A percentile compares a stretch with the other conserved stretches of the same genome.
Evolutionary conservation across 768 basidiomycete genomes (phyloP).

Genomic region (Russula dissimulans): DNA sequence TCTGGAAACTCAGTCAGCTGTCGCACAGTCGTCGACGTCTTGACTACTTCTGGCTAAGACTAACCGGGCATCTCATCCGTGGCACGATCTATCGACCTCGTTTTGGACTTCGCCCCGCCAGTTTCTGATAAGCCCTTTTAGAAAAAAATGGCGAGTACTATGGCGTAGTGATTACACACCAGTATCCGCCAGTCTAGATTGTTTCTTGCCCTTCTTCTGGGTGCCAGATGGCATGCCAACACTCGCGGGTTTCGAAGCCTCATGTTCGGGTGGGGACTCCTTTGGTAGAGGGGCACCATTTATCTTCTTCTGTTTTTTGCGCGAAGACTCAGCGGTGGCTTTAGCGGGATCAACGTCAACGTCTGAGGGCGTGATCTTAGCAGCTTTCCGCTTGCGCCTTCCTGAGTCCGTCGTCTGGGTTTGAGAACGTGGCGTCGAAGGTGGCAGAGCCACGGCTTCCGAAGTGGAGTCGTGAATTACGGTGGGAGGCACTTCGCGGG

Average conservation of each 20-base stretch:
- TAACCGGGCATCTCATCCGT: background rate
- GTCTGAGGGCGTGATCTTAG: background rate
- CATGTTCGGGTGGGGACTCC: background rate
- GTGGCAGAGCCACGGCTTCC: background rate
- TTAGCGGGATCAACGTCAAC: background rate
- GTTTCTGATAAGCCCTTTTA: background rate
- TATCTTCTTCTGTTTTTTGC: background rate
- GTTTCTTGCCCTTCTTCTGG: background rate
- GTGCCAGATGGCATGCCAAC: background rate
- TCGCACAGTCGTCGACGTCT: background rate
- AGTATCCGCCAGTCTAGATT: background rate
- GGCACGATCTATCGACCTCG: background rate
- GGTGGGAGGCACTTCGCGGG: background rate
- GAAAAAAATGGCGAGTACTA: background rate
- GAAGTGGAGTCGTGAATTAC: background rate
- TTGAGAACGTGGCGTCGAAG: background rate
- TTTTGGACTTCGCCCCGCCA: background rate
- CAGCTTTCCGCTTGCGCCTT: background rate
- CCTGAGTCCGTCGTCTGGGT: background rate
- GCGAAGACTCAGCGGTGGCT: background rate
- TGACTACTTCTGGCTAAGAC: background rate
- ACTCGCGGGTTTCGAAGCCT: background rate
- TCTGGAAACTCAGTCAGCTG: background rate
- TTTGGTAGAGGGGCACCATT: background rate
- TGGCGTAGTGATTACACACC: background rate